These are phyloP conservation scores for Cupressus sempervirens DNA, from an alignment of 75 land plant species.

Conservation along the genomic window DNA sequence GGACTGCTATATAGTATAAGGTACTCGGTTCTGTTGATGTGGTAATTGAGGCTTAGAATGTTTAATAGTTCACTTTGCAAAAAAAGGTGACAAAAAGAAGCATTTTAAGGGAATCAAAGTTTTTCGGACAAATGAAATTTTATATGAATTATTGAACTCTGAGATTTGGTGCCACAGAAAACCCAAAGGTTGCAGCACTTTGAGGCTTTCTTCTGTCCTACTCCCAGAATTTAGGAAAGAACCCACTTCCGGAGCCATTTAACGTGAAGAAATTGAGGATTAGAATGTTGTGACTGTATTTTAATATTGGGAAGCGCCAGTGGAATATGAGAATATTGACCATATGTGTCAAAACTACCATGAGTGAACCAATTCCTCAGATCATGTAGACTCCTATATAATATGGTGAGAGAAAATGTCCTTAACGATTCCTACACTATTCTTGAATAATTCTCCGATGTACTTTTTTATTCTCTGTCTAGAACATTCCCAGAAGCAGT, in stretches of 20 bases:
- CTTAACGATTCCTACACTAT: background rate
- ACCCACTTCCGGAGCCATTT: background rate
- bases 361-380: background rate
- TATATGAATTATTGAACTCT: background rate
- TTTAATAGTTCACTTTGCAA: background rate
- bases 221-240: background rate
- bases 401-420: background rate
- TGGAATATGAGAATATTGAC: background rate
- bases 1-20: background rate
- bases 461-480: background rate
- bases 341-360: background rate
- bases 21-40: background rate
- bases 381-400: background rate
- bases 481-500: background rate
- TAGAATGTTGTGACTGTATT: too few species aligned
- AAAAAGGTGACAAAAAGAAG: background rate
- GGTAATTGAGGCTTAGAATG: background rate
- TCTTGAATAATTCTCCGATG: background rate
- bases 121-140: background rate
- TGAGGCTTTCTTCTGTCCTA: background rate
- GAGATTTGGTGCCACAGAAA: background rate
- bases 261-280: background rate
- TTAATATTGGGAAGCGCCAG: background rate
- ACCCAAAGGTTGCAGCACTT: background rate
- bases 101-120: background rate